Base-by-base conservation (phyloP, 164 flowering plant genomes). In the Vitis rotundifolia region DNA sequence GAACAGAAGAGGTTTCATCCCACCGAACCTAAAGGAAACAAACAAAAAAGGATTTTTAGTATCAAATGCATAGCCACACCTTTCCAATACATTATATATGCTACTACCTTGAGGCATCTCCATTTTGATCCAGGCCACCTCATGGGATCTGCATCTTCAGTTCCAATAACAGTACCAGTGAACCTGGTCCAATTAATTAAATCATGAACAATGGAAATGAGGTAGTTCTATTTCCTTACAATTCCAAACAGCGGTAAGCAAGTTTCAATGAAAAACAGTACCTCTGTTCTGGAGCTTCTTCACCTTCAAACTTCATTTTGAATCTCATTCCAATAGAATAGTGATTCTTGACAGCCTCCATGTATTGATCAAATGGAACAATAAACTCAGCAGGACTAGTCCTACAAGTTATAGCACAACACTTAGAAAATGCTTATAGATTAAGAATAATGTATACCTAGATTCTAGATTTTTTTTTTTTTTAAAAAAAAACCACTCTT, bases 261-360 rank as follows among this genome's bases (percentile, higher is more conserved):
- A 6, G 7, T 37, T 37, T 37, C 44, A 37, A 3, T 37, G 44
- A 37, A 37, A 12, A 22, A 19, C 12, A 59, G 15, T 80, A 96
- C 99, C 99, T 86, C 80, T 96, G 99, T 70, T 96, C 99, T 47
- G 99, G 99, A 78, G 99, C 97, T 79, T 93, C 97, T 82, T 96
- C 99, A 50, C 97, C 99, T 84, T 96, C 99, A 76, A 95, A 95
- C 70, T 92, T 88, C 99, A 95, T 95, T 78, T 93, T 95, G 69
- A 95, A 95, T 71, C 99, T 81, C 97, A 88, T 88, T 11, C 99
- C 98, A 13, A 93, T 88, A 12, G 94, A 80, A 69, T 87, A 87
- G 58, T 80, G 86, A 72, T 74, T 84, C 81, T 92, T 92, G 2
- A 86, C 73, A 64, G 95, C 88, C 77, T 96, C 98, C 91, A 84